A percentile compares a stretch with the other conserved stretches of the same genome.
Conservation (phyloP, 805 yeast species). For the Yarrowia sp. region DNA sequence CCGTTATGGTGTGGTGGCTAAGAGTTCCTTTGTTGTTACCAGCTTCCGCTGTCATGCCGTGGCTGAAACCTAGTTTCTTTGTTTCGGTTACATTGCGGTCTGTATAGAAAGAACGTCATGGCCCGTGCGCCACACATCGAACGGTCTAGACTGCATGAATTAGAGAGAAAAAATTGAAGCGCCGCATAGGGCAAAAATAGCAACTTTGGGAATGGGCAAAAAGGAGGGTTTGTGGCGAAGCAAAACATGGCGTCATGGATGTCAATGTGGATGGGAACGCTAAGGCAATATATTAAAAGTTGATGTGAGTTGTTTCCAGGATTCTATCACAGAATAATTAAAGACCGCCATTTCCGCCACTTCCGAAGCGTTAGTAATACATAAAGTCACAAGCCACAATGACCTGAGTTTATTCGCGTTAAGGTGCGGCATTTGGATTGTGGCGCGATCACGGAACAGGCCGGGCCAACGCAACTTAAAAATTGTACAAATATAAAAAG, state of each 20-base stretch:
- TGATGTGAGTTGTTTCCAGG: background rate
- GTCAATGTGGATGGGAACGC: background rate
- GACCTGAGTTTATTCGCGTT: background rate
- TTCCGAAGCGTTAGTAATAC: conserved; percentile 3
- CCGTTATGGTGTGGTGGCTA: conserved; percentile 2
- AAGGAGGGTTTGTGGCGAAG: background rate
- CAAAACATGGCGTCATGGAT: background rate
- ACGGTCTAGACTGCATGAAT: conserved; percentile 16
- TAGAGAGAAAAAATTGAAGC: background rate
- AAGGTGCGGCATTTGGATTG: background rate
- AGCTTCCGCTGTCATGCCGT: conserved; percentile 4
- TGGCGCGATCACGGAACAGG: conserved; percentile 24
- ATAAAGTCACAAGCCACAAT: conserved; percentile 21
- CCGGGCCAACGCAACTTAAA: conserved; percentile 21
- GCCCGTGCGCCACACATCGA: conserved; percentile 16
- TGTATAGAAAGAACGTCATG: background rate
- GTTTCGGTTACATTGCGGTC: background rate
- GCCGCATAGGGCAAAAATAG: conserved; percentile 19
- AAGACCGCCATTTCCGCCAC: conserved; percentile 11
- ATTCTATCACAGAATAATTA: too few species aligned
- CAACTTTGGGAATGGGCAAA: background rate
- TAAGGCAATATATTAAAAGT: too few species aligned
- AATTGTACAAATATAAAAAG: background rate
- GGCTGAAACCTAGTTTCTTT: conserved; percentile 4
- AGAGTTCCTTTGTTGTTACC: background rate